A percentile compares a stretch with the other conserved stretches of the same genome.
Evolutionary conservation across 108 stramenopile species (phyloP).

Genomic region (Licmophora abbreviata): DNA sequence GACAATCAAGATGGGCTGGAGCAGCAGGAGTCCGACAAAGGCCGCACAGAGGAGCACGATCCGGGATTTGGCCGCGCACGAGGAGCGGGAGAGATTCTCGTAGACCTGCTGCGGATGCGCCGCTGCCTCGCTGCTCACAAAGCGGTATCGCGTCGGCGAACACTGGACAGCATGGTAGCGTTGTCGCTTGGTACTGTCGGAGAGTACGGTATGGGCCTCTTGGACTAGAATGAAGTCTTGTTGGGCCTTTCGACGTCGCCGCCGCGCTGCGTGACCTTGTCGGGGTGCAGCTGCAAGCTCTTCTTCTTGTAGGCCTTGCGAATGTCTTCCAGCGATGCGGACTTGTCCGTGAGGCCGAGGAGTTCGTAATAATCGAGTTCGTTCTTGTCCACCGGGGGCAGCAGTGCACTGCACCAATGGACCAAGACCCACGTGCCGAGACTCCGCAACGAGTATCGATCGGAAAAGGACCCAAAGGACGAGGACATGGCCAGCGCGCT

Average conservation of each 20-base stretch:
- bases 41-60: slow-evolving; percentile 34
- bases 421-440: background rate
- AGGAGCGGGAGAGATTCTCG: slow-evolving; percentile 52
- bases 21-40: slow-evolving; percentile 29
- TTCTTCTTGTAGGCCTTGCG: slow-evolving; percentile 75
- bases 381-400: slow-evolving; percentile 33
- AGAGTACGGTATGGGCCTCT: slow-evolving; percentile 60
- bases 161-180: slow-evolving; percentile 30
- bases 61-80: slow-evolving; percentile 40
- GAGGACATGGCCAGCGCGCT: too few relatives aligned
- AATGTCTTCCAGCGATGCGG: slow-evolving; percentile 56
- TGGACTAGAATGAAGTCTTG: slow-evolving; percentile 63
- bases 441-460: too few relatives aligned
- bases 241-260: slow-evolving; percentile 47
- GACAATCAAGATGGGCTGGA: slow-evolving; percentile 71
- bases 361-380: slow-evolving; percentile 58
- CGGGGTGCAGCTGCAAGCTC: slow-evolving; percentile 67
- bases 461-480: too few relatives aligned
- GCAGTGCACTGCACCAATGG: slow-evolving; percentile 50
- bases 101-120: slow-evolving; percentile 47
- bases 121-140: slow-evolving; percentile 20
- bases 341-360: slow-evolving; percentile 27
- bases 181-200: slow-evolving; percentile 46
- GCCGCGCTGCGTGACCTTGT: slow-evolving; percentile 75
- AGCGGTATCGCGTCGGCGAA: slow-evolving; percentile 25